These are phyloP conservation scores for Neonectria ditissima DNA, from an alignment of 2,329 filamentous ascomycete species.

Conservation along the genomic window DNA sequence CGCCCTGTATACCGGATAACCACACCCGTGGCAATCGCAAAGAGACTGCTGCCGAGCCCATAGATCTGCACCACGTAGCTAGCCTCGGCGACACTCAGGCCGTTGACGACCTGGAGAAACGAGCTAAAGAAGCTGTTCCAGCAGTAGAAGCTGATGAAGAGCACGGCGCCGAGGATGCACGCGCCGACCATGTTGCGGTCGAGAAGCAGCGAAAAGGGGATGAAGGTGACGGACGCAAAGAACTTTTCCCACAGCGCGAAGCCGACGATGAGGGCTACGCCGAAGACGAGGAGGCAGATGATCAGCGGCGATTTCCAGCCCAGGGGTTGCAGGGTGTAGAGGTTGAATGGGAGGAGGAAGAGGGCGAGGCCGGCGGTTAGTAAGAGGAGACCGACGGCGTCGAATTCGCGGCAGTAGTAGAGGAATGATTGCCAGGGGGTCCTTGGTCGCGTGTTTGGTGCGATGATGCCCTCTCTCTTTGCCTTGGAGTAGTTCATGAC, in stretches of 20 bases:
- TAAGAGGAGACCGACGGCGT: slow-evolving; percentile 60
- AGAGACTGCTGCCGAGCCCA: slow-evolving; percentile 53
- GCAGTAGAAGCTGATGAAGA: slow-evolving; percentile 48
- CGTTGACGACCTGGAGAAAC: slow-evolving; percentile 54
- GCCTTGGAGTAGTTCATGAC: slow-evolving; percentile 38
- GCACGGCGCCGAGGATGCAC: slow-evolving; percentile 39
- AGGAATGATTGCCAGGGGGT: slow-evolving; percentile 54
- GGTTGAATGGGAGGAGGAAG: slow-evolving; percentile 68
- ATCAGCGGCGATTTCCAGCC: slow-evolving; percentile 57
- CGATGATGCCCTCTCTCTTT: slow-evolving; percentile 33
- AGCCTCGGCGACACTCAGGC: slow-evolving; percentile 43
- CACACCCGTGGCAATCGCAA: slow-evolving; percentile 54
- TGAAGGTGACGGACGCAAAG: slow-evolving; percentile 59
- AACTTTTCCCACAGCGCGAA: slow-evolving; percentile 61
- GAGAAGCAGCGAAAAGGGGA: slow-evolving; percentile 55
- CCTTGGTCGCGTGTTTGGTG: background rate
- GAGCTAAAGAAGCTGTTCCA: slow-evolving; percentile 58
- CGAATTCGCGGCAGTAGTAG: slow-evolving; percentile 43
- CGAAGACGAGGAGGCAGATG: slow-evolving; percentile 63
- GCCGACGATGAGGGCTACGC: slow-evolving; percentile 61
- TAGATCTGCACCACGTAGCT: slow-evolving; percentile 51
- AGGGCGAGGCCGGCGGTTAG: slow-evolving; percentile 61
- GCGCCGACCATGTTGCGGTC: slow-evolving; percentile 42
- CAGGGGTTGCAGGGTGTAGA: slow-evolving; percentile 57
- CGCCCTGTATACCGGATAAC: slow-evolving; percentile 47